These are phyloP conservation scores for Phaffia rhodozyma DNA, from an alignment of 1,284 basidiomycete genomes.

Conservation along the genomic window DNA sequence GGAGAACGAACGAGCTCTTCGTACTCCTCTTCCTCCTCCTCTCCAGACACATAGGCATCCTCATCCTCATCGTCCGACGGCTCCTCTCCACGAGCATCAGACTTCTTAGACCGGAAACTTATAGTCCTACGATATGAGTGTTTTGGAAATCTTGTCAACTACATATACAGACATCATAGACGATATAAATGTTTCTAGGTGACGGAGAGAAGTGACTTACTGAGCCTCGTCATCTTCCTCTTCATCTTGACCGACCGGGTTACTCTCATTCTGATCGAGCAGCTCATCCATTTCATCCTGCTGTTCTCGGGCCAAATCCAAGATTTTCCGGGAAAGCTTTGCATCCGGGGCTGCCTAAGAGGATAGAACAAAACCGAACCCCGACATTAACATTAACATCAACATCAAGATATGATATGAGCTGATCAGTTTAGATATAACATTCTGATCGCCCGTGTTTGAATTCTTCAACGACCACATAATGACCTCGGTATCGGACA, in stretches of 20 bases:
- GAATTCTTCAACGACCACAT: not conserved
- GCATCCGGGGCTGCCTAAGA: constrained; percentile 61
- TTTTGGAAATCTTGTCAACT: not conserved
- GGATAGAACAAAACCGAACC: not conserved
- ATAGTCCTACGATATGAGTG: not conserved
- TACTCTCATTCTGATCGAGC: constrained; percentile 37
- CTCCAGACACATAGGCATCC: constrained; percentile 30
- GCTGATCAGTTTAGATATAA: not conserved
- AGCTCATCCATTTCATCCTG: constrained; percentile 69
- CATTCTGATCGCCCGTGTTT: not conserved
- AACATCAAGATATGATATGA: not conserved
- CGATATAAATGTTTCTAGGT: too few species aligned
- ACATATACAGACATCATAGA: too few species aligned
- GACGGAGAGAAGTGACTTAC: not conserved
- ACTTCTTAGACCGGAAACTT: not conserved
- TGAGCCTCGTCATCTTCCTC: constrained; percentile 30
- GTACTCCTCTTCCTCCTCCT: constrained; percentile 39
- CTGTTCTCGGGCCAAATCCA: constrained; percentile 83
- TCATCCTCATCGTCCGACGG: constrained; percentile 33
- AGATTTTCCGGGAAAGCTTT: constrained; percentile 76
- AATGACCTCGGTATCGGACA: constrained; percentile 2
- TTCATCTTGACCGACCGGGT: constrained; percentile 40
- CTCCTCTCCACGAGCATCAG: constrained; percentile 21
- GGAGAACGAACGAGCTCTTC: constrained; percentile 39
- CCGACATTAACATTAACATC: not conserved